phyloP scores from a whole-genome alignment of 2,329 filamentous ascomycete genomes.

The Zelopaecilomyces penicillatus region DNA sequence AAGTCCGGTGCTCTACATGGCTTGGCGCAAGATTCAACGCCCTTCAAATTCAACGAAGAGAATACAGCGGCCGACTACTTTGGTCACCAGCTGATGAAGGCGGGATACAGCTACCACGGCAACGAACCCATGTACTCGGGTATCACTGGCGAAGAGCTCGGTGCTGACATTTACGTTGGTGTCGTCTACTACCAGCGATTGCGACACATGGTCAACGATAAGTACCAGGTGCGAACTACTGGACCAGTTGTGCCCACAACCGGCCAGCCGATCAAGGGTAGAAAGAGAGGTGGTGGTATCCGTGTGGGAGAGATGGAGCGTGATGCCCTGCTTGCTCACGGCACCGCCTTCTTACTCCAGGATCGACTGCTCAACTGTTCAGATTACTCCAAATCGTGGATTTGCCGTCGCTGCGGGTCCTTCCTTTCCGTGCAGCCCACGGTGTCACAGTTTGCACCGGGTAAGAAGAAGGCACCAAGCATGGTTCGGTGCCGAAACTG shows the following conservation, averaged over 20 bases:
- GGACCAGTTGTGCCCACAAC: constrained; percentile 85
- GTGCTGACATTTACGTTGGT: constrained; percentile 91
- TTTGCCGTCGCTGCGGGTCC: constrained; percentile 81
- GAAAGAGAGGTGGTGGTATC: constrained; percentile 95
- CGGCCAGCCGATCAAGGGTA: constrained; percentile 92
- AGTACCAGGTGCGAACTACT: constrained; percentile 95
- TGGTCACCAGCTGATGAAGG: constrained; percentile 87
- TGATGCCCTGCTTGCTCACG: constrained; percentile 88
- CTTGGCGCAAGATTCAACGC: constrained; percentile 90
- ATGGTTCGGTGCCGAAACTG: constrained; percentile 75
- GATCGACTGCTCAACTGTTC: constrained; percentile 96
- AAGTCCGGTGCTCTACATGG: constrained; percentile 93
- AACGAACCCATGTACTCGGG: constrained; percentile 99
- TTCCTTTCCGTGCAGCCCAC: constrained; percentile 84
- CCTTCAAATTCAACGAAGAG: constrained; percentile 88
- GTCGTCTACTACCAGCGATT: constrained; percentile 98
- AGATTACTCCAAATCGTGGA: constrained; percentile 82
- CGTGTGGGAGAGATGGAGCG: constrained; percentile 99
- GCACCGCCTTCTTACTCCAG: constrained; percentile 87
- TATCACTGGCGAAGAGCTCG: constrained; percentile 88
- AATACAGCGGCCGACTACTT: constrained; percentile 92
- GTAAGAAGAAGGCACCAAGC: constrained; percentile 57
- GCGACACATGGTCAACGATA: constrained; percentile 99
- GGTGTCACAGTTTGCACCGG: constrained; percentile 52
- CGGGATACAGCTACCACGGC: constrained; percentile 95